Conservation (phyloP, 2,329 filamentous ascomycete genomes). For the Emericellopsis cladophorae region DNA sequence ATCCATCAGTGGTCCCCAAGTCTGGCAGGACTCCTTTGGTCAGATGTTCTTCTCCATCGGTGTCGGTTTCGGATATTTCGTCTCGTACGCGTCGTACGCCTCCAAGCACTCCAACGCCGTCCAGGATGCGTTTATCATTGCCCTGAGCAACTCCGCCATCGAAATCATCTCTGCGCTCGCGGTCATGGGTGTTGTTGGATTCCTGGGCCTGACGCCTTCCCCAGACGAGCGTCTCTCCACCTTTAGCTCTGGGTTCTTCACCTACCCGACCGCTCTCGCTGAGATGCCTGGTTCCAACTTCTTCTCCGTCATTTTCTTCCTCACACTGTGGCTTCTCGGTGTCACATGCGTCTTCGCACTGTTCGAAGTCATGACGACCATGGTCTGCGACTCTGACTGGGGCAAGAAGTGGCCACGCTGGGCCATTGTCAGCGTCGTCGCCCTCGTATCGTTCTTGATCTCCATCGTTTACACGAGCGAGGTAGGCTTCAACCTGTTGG, state of each 20-base stretch:
- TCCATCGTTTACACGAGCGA: slow-evolving; percentile 44
- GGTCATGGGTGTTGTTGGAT: slow-evolving; percentile 38
- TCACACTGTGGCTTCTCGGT: slow-evolving; percentile 38
- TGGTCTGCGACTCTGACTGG: slow-evolving; percentile 29
- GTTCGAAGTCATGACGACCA: slow-evolving; percentile 35
- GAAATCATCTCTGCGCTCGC: slow-evolving; percentile 29
- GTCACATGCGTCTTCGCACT: slow-evolving; percentile 41
- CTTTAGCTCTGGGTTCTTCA: slow-evolving; percentile 41
- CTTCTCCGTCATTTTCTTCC: slow-evolving; percentile 39
- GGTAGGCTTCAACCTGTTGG: slow-evolving; percentile 42
- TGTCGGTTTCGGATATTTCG: slow-evolving; percentile 42
- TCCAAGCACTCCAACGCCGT: slow-evolving; percentile 36
- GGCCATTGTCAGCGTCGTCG: slow-evolving; percentile 33
- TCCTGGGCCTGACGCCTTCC: slow-evolving; percentile 14
- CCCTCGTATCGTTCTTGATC: slow-evolving; percentile 36
- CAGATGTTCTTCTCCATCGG: slow-evolving; percentile 27
- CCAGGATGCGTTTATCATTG: slow-evolving; percentile 39
- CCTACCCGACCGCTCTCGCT: slow-evolving; percentile 35
- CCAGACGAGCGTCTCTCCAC: slow-evolving; percentile 25
- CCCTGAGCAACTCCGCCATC: slow-evolving; percentile 35
- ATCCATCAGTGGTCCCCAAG: slow-evolving; percentile 18
- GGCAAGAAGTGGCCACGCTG: slow-evolving; percentile 11
- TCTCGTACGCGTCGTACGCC: slow-evolving; percentile 42
- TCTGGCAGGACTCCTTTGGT: slow-evolving; percentile 40
- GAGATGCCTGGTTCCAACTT: slow-evolving; percentile 43